phyloP scores from a whole-genome alignment of 2,329 filamentous ascomycete genomes.

The Trichoderma sp. region DNA sequence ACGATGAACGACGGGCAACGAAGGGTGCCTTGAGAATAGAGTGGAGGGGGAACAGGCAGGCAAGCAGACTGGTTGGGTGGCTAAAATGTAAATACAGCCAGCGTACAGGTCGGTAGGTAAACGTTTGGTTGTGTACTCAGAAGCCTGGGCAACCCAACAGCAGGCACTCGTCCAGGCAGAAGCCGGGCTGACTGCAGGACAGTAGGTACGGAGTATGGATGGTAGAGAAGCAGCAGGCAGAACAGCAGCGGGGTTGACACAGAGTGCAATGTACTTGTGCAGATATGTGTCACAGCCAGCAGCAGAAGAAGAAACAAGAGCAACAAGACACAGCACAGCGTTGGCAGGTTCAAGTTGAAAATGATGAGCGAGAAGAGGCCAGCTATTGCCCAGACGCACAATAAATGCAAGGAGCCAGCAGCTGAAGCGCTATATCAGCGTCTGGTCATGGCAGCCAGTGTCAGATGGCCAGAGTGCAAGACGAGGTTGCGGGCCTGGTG shows the following conservation, averaged over 20 bases:
- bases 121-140: slow-evolving; percentile 13
- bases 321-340: background rate
- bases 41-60: slow-evolving; percentile 25
- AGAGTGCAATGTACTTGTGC: background rate
- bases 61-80: slow-evolving; percentile 23
- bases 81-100: slow-evolving; percentile 4
- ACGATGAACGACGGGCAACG: background rate
- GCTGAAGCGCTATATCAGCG: slow-evolving; percentile 22
- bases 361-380: slow-evolving; percentile 7
- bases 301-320: background rate
- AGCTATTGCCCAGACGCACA: slow-evolving; percentile 18
- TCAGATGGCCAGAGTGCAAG: slow-evolving; percentile 33
- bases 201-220: background rate
- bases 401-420: slow-evolving; percentile 27
- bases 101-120: slow-evolving; percentile 1
- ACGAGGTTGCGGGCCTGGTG: slow-evolving; percentile 44
- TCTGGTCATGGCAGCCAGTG: slow-evolving; percentile 24
- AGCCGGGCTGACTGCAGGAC: slow-evolving; percentile 4
- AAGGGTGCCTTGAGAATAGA: background rate
- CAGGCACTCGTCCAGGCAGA: slow-evolving; percentile 29
- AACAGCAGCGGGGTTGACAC: slow-evolving; percentile 22
- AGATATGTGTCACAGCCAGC: slow-evolving; percentile 23
- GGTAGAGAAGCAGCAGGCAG: slow-evolving; percentile 2
- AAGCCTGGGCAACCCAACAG: slow-evolving; percentile 8
- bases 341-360: slow-evolving; percentile 4